Evolutionary conservation across 768 basidiomycete genomes (phyloP), one percentile per base, ranked within the genome.

Genomic region (Boletus sp.): DNA sequence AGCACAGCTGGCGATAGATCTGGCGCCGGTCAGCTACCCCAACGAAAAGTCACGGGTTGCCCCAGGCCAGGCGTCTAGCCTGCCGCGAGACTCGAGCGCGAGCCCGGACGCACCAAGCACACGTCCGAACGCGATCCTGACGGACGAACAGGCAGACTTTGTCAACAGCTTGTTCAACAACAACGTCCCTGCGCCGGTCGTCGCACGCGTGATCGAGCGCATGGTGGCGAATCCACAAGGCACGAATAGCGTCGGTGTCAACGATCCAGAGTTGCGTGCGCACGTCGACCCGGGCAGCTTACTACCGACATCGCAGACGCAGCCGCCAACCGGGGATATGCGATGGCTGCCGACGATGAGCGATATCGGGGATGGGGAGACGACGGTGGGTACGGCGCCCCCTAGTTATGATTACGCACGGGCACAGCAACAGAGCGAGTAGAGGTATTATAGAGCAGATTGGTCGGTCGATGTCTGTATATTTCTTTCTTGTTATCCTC

Each of bases 281-380:
- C 54, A 51, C 29, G n/a, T 60, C 17, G 50, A 49, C 12, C 7
- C 36, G 10, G 32, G 29, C 24, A 50, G 7, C 37, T 28, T 24
- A 6, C 0, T 29, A n/a, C 3, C 36, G 15, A 1, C 36, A 12
- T 32, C 53, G 4, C 58, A 42, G 18, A n/a, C 18, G 11, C 44
- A 30, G 40, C 30, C 14, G 9, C 10, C 28, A 4, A 11, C 15
- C 1, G 46, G 40, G 24, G 37, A 14, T 32, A 6, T 17, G 7
- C 8, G 29, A 9, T 53, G 62, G 84, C 61, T 79, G 39, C 77
- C 82, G 40, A 83, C 41, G 50, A 39, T 41, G 56, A 84, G 61
- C 73, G 73, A 50, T 58, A 62, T 65, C 71, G 75, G 47, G 61
- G 67, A 67, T 67, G 67, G 51, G 61, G 67, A 59, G 67, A 69